Evolutionary conservation across 2,329 filamentous ascomycete genomes (phyloP).

Genomic region (Stagonosporopsis cucurbitacearum): DNA sequence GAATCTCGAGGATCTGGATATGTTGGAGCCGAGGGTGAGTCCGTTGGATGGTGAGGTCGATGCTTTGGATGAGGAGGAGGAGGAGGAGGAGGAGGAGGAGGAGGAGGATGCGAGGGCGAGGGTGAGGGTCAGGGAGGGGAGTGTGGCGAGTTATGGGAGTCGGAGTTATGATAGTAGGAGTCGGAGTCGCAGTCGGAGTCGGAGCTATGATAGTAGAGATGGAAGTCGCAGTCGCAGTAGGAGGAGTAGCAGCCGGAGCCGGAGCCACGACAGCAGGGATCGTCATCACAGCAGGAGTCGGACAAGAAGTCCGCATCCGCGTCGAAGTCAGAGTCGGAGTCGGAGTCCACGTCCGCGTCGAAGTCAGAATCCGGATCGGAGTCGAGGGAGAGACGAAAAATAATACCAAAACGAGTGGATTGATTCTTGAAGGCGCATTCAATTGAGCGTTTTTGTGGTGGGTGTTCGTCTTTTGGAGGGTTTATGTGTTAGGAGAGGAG

Average conservation of each 20-base stretch:
- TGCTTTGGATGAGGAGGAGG: constrained; percentile 51
- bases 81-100: no score
- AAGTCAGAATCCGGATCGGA: no score
- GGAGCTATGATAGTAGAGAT: constrained; percentile 20
- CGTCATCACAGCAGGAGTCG: neutral
- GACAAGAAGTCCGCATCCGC: constrained; percentile 3
- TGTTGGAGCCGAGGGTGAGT: constrained; percentile 84
- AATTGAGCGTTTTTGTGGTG: no score
- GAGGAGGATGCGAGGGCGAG: constrained; percentile 19
- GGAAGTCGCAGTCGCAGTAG: neutral
- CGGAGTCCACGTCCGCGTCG: no score
- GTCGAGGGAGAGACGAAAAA: no score
- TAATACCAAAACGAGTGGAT: no score
- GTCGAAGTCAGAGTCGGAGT: constrained; percentile 11
- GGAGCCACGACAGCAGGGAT: constrained; percentile 20
- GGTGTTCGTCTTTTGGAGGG: no score
- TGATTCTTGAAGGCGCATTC: no score
- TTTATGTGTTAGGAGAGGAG: no score
- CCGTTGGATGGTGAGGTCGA: constrained; percentile 79
- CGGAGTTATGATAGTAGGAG: constrained; percentile 18
- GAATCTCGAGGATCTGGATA: constrained; percentile 84
- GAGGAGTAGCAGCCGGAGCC: constrained; percentile 1
- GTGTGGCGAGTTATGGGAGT: constrained; percentile 7
- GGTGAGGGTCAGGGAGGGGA: constrained; percentile 21
- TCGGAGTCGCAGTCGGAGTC: neutral